These are phyloP conservation scores for Tetragonia tetragonoides DNA, from an alignment of 148 eudicot species.

Conservation along the genomic window DNA sequence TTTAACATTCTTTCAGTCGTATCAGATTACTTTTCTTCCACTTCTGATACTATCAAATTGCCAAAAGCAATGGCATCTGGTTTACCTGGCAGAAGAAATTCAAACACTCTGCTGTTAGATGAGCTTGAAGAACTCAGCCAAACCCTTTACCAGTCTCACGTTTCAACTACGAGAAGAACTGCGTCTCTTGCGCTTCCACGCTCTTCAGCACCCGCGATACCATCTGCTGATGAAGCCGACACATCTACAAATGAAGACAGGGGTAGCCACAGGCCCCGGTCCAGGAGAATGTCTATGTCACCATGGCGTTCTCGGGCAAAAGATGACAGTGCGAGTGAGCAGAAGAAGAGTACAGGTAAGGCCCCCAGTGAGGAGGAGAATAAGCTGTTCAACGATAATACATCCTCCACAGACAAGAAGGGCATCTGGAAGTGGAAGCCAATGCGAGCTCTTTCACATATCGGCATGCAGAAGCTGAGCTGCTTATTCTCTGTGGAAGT, in stretches of 20 bases:
- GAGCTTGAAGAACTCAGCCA: constrained; percentile 84
- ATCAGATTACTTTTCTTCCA: neutral
- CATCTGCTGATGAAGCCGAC: constrained; percentile 38
- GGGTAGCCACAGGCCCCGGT: constrained; percentile 49
- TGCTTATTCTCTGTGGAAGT: constrained; percentile 92
- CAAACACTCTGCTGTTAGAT: constrained; percentile 63
- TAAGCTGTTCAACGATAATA: constrained; percentile 33
- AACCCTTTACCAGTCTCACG: constrained; percentile 58
- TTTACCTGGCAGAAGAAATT: constrained; percentile 38
- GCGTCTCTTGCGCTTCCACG: constrained; percentile 80
- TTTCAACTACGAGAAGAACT: constrained; percentile 51
- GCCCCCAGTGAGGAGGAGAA: constrained; percentile 21
- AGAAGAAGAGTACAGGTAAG: constrained; percentile 20
- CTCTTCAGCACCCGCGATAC: constrained; percentile 46
- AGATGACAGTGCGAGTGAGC: constrained; percentile 28
- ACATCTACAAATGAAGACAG: constrained; percentile 17
- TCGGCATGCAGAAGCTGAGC: constrained; percentile 83
- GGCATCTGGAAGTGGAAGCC: constrained; percentile 98
- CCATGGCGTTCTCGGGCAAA: constrained; percentile 84
- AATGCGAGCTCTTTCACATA: constrained; percentile 76
- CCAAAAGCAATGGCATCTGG: constrained; percentile 25
- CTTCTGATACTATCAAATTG: neutral
- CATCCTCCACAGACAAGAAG: constrained; percentile 46
- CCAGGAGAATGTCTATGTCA: constrained; percentile 80
- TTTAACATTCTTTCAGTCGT: neutral